These are phyloP conservation scores for Coelastrella sp. DNA, from an alignment of 139 green algal genomes.

Conservation along the genomic window DNA sequence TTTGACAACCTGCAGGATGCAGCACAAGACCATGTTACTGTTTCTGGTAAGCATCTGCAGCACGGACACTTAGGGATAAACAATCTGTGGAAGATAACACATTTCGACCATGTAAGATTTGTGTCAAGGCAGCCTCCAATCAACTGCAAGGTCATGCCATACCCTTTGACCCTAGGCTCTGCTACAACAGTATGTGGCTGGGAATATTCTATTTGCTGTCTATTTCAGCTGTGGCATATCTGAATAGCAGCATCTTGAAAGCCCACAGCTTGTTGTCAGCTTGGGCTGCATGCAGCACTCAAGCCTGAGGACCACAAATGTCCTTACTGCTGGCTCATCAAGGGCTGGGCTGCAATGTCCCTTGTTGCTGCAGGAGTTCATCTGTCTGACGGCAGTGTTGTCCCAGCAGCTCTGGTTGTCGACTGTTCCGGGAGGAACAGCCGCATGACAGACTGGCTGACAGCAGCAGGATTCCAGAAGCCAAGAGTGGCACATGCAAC, in stretches of 20 bases:
- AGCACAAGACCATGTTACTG: background rate
- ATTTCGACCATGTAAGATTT: too few relatives aligned
- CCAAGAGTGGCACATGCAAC: background rate
- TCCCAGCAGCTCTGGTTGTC: constrained; percentile 1
- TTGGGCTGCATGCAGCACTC: background rate
- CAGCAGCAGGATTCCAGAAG: background rate
- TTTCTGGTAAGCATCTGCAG: background rate
- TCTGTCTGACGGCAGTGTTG: constrained; percentile 12
- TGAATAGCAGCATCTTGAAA: too few relatives aligned
- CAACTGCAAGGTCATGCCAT: too few relatives aligned
- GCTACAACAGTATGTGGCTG: too few relatives aligned
- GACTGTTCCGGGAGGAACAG: constrained; percentile 21
- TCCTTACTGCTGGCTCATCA: background rate
- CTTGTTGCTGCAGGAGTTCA: background rate
- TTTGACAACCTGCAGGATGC: background rate
- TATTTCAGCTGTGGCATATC: too few relatives aligned
- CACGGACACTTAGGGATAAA: too few relatives aligned
- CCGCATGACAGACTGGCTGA: constrained; percentile 1
- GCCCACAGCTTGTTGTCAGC: too few relatives aligned
- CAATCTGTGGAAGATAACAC: too few relatives aligned
- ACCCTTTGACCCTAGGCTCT: too few relatives aligned
- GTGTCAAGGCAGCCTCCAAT: too few relatives aligned
- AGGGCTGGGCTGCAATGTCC: background rate
- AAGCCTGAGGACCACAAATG: background rate
- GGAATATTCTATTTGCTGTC: too few relatives aligned